Evolutionary conservation across 768 basidiomycete species (phyloP).

Genomic region (Mycena chlorophos): DNA sequence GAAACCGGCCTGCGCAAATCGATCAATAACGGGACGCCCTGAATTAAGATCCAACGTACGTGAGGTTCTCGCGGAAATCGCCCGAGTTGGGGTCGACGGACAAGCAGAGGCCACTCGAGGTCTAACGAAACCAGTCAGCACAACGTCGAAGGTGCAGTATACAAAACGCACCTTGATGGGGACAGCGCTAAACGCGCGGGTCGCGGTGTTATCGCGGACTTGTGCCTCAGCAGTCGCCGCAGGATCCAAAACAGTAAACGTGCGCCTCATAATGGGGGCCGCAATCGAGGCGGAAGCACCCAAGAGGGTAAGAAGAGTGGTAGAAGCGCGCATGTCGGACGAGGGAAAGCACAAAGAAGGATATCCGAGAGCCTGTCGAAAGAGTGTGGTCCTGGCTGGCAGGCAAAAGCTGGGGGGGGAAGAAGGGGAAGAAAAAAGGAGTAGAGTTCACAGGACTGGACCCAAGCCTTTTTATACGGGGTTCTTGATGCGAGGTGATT

Average conservation of each 20-base stretch:
- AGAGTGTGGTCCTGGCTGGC: slow-evolving; percentile 22
- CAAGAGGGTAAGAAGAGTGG: slow-evolving; percentile 20
- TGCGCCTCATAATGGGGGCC: slow-evolving; percentile 13
- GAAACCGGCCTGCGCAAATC: neutral
- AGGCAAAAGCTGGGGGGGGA: slow-evolving; percentile 11
- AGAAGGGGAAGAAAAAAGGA: slow-evolving; percentile 4
- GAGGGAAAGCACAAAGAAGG: slow-evolving; percentile 3
- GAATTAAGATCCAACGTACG: neutral
- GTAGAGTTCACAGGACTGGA: neutral
- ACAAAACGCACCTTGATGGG: slow-evolving; percentile 8
- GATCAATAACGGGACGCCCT: neutral
- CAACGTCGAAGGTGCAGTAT: neutral
- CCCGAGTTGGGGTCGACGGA: slow-evolving; percentile 18
- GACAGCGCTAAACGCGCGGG: slow-evolving; percentile 23
- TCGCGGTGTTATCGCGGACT: slow-evolving; percentile 25
- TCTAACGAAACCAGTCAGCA: neutral
- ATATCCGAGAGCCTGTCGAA: neutral
- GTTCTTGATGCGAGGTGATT: no score
- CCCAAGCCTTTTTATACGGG: neutral
- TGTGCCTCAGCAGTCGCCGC: slow-evolving; percentile 22
- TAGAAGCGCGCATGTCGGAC: slow-evolving; percentile 14
- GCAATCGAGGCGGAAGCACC: slow-evolving; percentile 18
- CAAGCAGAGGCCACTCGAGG: slow-evolving; percentile 25
- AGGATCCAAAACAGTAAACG: slow-evolving; percentile 12
- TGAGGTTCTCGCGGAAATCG: slow-evolving; percentile 26